These are phyloP conservation scores for Mycena polygramma DNA, from an alignment of 768 basidiomycete genomes.

Conservation along the genomic window DNA sequence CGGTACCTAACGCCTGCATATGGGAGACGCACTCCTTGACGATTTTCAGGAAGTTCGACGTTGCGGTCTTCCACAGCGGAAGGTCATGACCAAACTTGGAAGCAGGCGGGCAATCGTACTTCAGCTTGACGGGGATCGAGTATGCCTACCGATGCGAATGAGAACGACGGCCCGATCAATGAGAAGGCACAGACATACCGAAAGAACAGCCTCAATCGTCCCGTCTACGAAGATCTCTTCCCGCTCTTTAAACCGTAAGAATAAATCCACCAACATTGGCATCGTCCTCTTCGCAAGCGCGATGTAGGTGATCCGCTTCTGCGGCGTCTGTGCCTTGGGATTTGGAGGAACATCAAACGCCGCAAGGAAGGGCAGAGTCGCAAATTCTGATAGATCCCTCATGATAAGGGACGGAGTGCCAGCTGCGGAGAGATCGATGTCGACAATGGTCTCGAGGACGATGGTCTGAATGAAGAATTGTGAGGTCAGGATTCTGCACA, in stretches of 20 bases:
- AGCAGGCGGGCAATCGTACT: conserved; percentile 93
- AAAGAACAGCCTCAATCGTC: conserved; percentile 85
- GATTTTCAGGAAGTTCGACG: conserved; percentile 78
- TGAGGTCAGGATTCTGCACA: conserved; percentile 9
- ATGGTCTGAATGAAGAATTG: conserved; percentile 59
- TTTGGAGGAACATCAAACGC: conserved; percentile 71
- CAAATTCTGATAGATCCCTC: conserved; percentile 86
- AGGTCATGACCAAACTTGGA: conserved; percentile 89
- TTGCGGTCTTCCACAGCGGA: conserved; percentile 97
- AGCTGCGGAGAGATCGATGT: conserved; percentile 72
- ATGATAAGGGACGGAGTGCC: conserved; percentile 83
- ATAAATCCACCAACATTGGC: conserved; percentile 87
- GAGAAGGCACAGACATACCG: conserved; percentile 60
- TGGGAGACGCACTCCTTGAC: conserved; percentile 75
- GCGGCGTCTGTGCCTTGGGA: conserved; percentile 57
- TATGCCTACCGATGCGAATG: conserved; percentile 69
- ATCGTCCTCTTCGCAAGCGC: conserved; percentile 90
- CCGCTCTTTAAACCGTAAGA: conserved; percentile 72
- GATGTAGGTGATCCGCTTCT: conserved; percentile 87
- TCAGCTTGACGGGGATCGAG: conserved; percentile 91
- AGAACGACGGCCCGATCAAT: background rate
- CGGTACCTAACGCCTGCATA: conserved; percentile 62
- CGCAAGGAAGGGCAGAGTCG: conserved; percentile 88
- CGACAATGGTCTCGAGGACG: conserved; percentile 77
- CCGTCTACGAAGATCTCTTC: conserved; percentile 81